Evolutionary conservation across 352 stramenopile genomes (phyloP).

Genomic region (Halophytophthora polymorphica): DNA sequence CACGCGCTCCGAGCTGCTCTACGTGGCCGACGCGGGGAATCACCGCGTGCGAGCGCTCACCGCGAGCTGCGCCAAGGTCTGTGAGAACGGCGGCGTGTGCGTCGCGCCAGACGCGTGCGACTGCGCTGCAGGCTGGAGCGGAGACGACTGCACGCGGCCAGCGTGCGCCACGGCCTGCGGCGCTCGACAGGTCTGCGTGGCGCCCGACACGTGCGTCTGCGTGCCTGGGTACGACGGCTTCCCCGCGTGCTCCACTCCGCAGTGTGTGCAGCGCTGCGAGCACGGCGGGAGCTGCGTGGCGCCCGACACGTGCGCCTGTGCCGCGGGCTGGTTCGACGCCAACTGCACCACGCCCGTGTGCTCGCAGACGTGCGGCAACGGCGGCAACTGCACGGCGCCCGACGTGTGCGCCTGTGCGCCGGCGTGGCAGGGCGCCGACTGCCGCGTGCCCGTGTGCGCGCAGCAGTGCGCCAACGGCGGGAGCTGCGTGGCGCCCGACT

Average conservation of each 20-base stretch:
- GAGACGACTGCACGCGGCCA: conserved; percentile 87
- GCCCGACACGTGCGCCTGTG: conserved; percentile 93
- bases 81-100: conserved; percentile 94
- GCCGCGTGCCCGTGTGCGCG: conserved; percentile 88
- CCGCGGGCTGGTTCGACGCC: conserved; percentile 92
- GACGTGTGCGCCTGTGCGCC: conserved; percentile 87
- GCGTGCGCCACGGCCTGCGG: conserved; percentile 52
- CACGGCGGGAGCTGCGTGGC: conserved; percentile 87
- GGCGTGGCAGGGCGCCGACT: conserved; percentile 91
- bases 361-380: conserved; percentile 95
- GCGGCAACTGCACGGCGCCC: conserved; percentile 92
- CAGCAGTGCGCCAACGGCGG: conserved; percentile 90
- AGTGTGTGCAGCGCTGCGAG: conserved; percentile 89
- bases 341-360: conserved; percentile 97
- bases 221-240: conserved; percentile 88
- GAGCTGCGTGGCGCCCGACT: conserved; percentile 91
- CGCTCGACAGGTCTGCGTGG: conserved; percentile 87
- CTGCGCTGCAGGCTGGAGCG: conserved; percentile 87
- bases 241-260: conserved; percentile 65
- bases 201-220: conserved; percentile 89
- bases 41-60: conserved; percentile 91
- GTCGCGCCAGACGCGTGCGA: conserved; percentile 81
- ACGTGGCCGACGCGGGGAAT: conserved; percentile 93
- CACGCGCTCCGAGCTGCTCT: conserved; percentile 65
- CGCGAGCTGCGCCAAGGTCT: conserved; percentile 90